Evolutionary conservation across 2,329 filamentous ascomycete species (phyloP).

Genomic region (Aureobasidium mangrovei): DNA sequence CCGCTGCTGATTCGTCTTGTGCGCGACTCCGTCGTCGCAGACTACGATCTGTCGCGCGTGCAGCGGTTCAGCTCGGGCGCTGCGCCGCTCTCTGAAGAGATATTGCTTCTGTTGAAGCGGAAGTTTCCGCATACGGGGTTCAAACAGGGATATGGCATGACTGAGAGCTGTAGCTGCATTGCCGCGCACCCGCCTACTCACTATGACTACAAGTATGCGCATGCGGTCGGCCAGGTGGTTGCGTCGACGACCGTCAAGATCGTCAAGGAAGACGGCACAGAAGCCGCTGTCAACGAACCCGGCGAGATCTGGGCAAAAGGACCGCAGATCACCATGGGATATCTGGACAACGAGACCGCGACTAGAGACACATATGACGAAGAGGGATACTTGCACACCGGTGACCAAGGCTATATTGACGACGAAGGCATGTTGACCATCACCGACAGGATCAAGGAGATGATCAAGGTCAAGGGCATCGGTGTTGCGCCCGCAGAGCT

Average conservation of each 20-base stretch:
- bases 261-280: conserved; percentile 46
- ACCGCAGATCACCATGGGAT: conserved; percentile 32
- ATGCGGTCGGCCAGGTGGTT: conserved; percentile 48
- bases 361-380: conserved; percentile 36
- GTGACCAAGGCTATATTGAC: conserved; percentile 48
- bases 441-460: conserved; percentile 56
- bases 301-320: conserved; percentile 38
- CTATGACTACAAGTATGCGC: conserved; percentile 50
- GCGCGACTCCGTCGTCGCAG: conserved; percentile 44
- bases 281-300: conserved; percentile 43
- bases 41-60: conserved; percentile 50
- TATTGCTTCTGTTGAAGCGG: conserved; percentile 47
- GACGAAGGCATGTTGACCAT: conserved; percentile 49
- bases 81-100: conserved; percentile 49
- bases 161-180: conserved; percentile 55
- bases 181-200: conserved; percentile 50
- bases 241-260: conserved; percentile 53
- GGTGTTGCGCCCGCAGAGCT: conserved; percentile 55
- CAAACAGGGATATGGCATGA: conserved; percentile 62
- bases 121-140: conserved; percentile 53
- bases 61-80: conserved; percentile 52
- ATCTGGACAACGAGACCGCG: conserved; percentile 26
- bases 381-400: conserved; percentile 50
- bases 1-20: conserved; percentile 54
- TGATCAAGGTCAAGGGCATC: conserved; percentile 60